Percentiles rank a stretch among this genome's conserved stretches.
Evolutionary conservation across 2,329 filamentous ascomycete genomes (phyloP).

Genomic region (Aspergillus piperis): DNA sequence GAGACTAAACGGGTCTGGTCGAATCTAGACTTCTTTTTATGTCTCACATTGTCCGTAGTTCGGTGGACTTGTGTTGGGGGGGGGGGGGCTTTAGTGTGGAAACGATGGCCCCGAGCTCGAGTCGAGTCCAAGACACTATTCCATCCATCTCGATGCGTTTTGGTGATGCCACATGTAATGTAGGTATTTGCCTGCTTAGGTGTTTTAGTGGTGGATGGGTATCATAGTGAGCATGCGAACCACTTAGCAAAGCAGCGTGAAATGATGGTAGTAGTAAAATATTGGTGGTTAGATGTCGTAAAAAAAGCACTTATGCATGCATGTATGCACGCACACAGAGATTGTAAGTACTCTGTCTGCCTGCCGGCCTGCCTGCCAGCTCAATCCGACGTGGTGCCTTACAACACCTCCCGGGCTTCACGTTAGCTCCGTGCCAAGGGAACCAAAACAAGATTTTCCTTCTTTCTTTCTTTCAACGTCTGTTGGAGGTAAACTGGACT

Average conservation of each 20-base stretch:
- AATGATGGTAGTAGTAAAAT: too few relatives aligned
- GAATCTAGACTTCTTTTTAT: neutral
- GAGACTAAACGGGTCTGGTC: neutral
- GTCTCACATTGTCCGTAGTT: neutral
- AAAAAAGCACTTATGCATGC: too few relatives aligned
- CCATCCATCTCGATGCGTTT: neutral
- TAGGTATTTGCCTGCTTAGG: neutral
- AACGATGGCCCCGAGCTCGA: neutral
- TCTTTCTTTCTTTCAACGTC: neutral
- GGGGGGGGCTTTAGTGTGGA: neutral
- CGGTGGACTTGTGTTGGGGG: neutral
- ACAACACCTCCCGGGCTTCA: conserved; percentile 8
- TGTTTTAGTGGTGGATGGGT: neutral
- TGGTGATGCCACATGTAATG: neutral
- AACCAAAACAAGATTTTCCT: neutral
- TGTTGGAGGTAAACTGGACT: too few relatives aligned
- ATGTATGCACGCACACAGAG: too few relatives aligned
- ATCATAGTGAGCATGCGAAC: neutral
- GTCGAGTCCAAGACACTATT: too few relatives aligned
- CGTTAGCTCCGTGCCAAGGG: neutral
- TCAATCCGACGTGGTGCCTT: conserved; percentile 22
- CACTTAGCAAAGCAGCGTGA: neutral
- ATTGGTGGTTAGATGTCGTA: too few relatives aligned
- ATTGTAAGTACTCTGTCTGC: too few relatives aligned
- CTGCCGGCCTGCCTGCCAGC: neutral